Evolutionary conservation across 257 asterid genomes (phyloP), one percentile per base, ranked within the genome.

Genomic region (Forsythia suspensa): DNA sequence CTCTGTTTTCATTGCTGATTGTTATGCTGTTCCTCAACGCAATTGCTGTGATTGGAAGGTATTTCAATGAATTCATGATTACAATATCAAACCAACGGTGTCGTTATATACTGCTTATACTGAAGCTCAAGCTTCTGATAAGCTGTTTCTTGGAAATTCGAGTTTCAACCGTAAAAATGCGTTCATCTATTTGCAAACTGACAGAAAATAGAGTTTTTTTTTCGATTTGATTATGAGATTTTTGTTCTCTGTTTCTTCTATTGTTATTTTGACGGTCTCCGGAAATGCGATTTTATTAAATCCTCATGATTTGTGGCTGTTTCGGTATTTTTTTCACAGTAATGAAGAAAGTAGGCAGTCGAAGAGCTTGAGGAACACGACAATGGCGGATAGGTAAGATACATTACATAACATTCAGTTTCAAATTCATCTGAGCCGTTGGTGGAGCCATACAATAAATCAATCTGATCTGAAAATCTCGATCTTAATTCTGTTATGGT

Each of bases 341-440:
- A 55, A 42, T 75, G 71, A 59, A 59, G 78, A 59, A 59, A 40
- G 37, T 52, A 59, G 8, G 71, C 12, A 24, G 51, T 18, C 20
- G 68, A 20, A 61, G 78, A 75, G 55, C 51, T 55, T 39, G 42
- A 75, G 41, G 20, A 75, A 57, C 71, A 55, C 55, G 21, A 75
- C 71, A 48, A 73, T 73, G 48, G 72, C 71, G 70, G 55, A 75
- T 75, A 75, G 78, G 78, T 74, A 74, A 24, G 51, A 48, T 39
- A 4, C 29, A 57, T 57, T 57, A 57, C 29, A 57, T 18, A 57
- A 24, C 65, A 73, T 73, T 20, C 43, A 48, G 20, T 72, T 44
- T 72, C 65, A 43, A 16, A 73, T 40, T 11, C 76, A 16, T 4
- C 15, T 42, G 4, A 24, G 1, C n/a, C 66, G 18, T 48, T 48